Evolutionary conservation across 176 grass and related monocot species (phyloP), one percentile per base, ranked within the genome.

Genomic region (Rhynchospora tenuis): DNA sequence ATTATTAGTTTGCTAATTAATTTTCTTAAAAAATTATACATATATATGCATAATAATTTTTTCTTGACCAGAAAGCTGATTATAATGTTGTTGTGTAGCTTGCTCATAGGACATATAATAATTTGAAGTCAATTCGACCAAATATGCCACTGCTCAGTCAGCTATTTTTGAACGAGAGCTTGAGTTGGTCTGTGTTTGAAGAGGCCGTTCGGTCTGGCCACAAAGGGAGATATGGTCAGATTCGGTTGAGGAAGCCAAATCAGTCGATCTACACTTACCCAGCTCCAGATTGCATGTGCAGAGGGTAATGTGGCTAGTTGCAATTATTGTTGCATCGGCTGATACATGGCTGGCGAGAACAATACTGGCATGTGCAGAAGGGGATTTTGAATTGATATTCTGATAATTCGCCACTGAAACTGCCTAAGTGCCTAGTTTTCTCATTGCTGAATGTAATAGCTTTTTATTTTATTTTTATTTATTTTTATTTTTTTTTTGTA

Each of bases 271-370:
- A 93, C 48, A 93, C 95, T 43, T 98, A 98, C 83, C 95, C 95
- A 59, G 90, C 91, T 52, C 90, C 92, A 66, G 95, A 98, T 89
- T 98, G 95, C 86, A 98, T 98, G 92, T 95, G 95, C 68, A 87
- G 83, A 88, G 82, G 84, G 24, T 93, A 89, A 45, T 67, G 58
- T 46, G 51, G 59, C 61, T 43, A 48, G 29, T 0, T 48, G 33
- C 13, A 17, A 50, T 17, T 54, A 9, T 3, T 65, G 24, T 48
- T 29, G 11, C 51, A 67, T 17, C 9, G 0, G 42, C 8, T 66
- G 23, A 54, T 76, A 22, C 23, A 47, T 23, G 14, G 23, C 48
- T 55, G 11, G 13, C 4, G 73, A 28, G 48, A 6, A 16, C 24
- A 48, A 29, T 55, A 29, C 48, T 55, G 73, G 22, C 14, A 31